Conservation (phyloP, 2,329 filamentous ascomycete genomes). For the Neocatenulostroma microsporum region DNA sequence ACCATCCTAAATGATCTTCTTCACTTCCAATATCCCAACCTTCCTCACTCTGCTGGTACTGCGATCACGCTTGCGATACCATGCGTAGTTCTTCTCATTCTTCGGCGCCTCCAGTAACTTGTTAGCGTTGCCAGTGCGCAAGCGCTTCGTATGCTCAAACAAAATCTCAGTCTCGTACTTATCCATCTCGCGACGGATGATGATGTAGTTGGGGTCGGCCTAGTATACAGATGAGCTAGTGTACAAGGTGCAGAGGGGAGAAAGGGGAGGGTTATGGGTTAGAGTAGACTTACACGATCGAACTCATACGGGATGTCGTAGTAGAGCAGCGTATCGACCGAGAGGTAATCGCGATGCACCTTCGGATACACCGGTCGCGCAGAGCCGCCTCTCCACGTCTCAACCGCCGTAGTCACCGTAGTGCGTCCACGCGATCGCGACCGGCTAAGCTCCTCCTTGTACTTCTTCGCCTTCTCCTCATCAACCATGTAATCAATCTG, state of each 20-base stretch:
- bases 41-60: constrained; percentile 21
- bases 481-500: constrained; percentile 43
- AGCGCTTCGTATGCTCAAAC: constrained; percentile 43
- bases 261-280: not conserved
- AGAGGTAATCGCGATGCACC: constrained; percentile 39
- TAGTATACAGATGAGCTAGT: constrained; percentile 18
- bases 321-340: constrained; percentile 40
- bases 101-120: constrained; percentile 38
- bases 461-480: constrained; percentile 38
- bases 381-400: constrained; percentile 1
- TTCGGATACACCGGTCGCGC: constrained; percentile 42
- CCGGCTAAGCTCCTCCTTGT: constrained; percentile 15
- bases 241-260: not conserved
- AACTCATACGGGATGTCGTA: constrained; percentile 43
- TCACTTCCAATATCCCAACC: constrained; percentile 21
- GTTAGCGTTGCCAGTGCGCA: constrained; percentile 29
- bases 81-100: constrained; percentile 36
- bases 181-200: constrained; percentile 44
- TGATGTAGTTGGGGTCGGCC: constrained; percentile 41
- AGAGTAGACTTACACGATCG: constrained; percentile 36
- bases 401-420: constrained; percentile 1
- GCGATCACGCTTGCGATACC: constrained; percentile 32
- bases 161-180: constrained; percentile 42
- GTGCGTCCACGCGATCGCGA: not conserved
- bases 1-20: constrained; percentile 6